Base-by-base conservation (phyloP, 106 monocot genomes). In the Vanilla planifolia region DNA sequence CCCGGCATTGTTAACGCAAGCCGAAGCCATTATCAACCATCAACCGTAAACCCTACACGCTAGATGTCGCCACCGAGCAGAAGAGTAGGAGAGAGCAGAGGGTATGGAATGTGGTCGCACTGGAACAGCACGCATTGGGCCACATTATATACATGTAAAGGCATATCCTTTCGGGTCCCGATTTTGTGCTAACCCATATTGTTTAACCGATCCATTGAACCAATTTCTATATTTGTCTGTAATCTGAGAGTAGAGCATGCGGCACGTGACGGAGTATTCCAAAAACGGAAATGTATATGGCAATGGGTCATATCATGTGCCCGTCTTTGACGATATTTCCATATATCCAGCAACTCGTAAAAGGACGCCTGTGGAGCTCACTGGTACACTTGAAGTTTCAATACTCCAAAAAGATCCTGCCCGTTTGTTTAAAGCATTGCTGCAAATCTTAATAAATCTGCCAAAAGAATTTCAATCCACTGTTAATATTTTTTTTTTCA, bases 21-120 rank as follows among this genome's bases (percentile, higher is more conserved):
- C 34, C 50, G 73, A 53, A 27, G 64, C 60, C 69, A 45, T 36
- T 46, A 7, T 25, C 55, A 28, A 56, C 29, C 37, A 37, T 37
- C 10, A 5, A 37, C 5, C 37, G 10, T 6, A 6, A 5, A 6
- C 10, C 37, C 37, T 37, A 37, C 37, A n/a, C n/a, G n/a, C n/a
- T n/a, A n/a, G n/a, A n/a, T n/a, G n/a, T n/a, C n/a, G n/a, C n/a
- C n/a, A n/a, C 37, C 7, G 37, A 37, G n/a, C n/a, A n/a, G n/a
- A n/a, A n/a, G n/a, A n/a, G n/a, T n/a, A n/a, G n/a, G n/a, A n/a
- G 53, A 16, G 53, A 50, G 50, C 2, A 21, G 25, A 50, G 50
- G 21, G 26, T 26, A 26, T 11, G 25, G 13, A 53, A 30, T 29
- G 53, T 16, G 27, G 5, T 53, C 6, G 1, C 21, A 6, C 9